Base-by-base conservation (phyloP, 495 filamentous ascomycete genomes). In the Pyrenopolyporus hunteri region DNA sequence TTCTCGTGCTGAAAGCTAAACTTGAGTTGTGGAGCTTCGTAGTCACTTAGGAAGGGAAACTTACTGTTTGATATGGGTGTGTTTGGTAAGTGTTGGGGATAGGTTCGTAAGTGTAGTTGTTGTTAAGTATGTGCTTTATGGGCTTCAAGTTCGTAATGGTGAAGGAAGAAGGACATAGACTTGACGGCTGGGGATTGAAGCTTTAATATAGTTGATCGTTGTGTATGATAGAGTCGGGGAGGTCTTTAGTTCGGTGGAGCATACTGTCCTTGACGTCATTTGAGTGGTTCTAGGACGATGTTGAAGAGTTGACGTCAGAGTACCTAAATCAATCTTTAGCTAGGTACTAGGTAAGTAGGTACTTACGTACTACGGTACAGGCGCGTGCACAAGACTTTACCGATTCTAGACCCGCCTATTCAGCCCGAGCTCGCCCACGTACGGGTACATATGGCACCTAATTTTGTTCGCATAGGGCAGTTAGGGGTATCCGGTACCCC, bases 191-290 rank as follows among this genome's bases (percentile, higher is more conserved):
- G 16, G 47, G 17, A 2, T 51, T 6, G 23, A 47, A 32, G 62
- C 45, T 60, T 60, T 65, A 65, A 59, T 65, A 60, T 11, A 32
- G 43, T 57, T 65, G 45, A n/a, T n/a, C n/a, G n/a, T n/a, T 8
- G n/a, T 59, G 49, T 44, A 59, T 47, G 45, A 55, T 40, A 43
- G 53, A 19, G 20, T 13, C 23, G 4, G 22, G 52, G 61, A 54
- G 53, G 37, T 49, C 31, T 64, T 58, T 64, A 5, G 49, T 64
- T 55, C 51, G 62, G 39, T 35, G 26, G 14, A 39, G 10, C 14
- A 44, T 22, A 32, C n/a, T 31, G 0, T 28, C 32, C 31, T 61
- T 66, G 63, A 66, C 63, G 63, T 61, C 57, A 66, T 50, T 33
- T 13, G 43, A 49, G 22, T 37, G 32, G 28, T 9, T 11, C 20